Evolutionary conservation across 2,329 filamentous ascomycete species (phyloP).

Genomic region (Beauveria pseudobassiana): DNA sequence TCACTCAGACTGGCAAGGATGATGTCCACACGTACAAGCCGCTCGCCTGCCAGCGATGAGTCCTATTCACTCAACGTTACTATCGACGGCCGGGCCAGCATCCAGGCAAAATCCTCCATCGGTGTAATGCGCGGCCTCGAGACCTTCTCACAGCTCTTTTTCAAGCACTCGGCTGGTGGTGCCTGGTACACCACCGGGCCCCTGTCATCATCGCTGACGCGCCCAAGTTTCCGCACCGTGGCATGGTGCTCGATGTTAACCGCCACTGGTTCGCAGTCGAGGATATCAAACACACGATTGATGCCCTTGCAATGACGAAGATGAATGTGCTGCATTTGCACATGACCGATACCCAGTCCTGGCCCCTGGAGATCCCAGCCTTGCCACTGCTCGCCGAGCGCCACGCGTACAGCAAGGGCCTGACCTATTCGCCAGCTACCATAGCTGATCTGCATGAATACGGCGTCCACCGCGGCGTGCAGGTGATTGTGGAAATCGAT

Average conservation of each 20-base stretch:
- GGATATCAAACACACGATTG: conserved; percentile 67
- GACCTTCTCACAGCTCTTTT: conserved; percentile 75
- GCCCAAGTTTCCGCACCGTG: conserved; percentile 70
- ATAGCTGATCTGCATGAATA: conserved; percentile 63
- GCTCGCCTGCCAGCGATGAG: conserved; percentile 58
- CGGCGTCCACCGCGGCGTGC: conserved; percentile 59
- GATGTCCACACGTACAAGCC: conserved; percentile 55
- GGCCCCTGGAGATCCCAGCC: conserved; percentile 73
- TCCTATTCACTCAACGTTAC: conserved; percentile 63
- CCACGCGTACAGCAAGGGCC: conserved; percentile 62
- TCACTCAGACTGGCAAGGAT: conserved; percentile 48
- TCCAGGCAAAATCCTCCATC: conserved; percentile 57
- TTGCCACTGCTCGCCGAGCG: conserved; percentile 54
- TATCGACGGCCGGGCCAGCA: conserved; percentile 49
- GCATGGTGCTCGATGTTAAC: conserved; percentile 71
- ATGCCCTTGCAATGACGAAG: conserved; percentile 71
- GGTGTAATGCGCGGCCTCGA: conserved; percentile 68
- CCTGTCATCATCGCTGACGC: conserved; percentile 71
- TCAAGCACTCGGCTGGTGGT: conserved; percentile 47
- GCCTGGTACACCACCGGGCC: conserved; percentile 61
- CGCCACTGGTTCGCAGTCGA: conserved; percentile 62
- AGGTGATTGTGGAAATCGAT: conserved; percentile 70
- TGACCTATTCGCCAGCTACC: conserved; percentile 61
- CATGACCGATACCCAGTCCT: conserved; percentile 76
- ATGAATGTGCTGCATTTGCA: conserved; percentile 78